Evolutionary conservation across 164 flowering plant genomes (phyloP).

Genomic region (Stephania yunnanensis): DNA sequence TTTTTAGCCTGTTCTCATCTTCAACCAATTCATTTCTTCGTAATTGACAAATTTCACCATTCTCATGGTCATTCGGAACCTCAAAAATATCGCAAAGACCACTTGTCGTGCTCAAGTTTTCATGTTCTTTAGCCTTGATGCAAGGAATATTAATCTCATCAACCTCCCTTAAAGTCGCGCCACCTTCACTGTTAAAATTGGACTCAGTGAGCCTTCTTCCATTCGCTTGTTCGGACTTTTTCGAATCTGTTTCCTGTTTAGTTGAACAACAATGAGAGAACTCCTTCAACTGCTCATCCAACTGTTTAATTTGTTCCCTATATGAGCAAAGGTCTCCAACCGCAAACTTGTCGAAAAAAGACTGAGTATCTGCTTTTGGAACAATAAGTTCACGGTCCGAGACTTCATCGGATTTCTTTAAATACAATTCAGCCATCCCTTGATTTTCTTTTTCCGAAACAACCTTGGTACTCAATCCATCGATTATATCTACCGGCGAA

Average conservation of each 20-base stretch:
- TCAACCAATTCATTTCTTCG: constrained; percentile 18
- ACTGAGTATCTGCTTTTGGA: constrained; percentile 17
- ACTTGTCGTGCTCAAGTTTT: constrained; percentile 12
- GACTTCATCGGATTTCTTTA: constrained; percentile 19
- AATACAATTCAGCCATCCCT: constrained; percentile 10
- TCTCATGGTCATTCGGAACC: constrained; percentile 41
- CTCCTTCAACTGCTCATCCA: constrained; percentile 48
- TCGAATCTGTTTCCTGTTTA: too few species aligned
- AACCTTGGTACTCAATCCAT: constrained; percentile 14
- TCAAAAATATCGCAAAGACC: constrained; percentile 62
- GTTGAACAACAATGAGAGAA: constrained; percentile 23
- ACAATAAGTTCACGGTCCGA: constrained; percentile 14
- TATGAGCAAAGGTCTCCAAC: constrained; percentile 28
- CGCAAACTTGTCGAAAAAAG: constrained; percentile 16
- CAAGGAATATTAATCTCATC: background rate
- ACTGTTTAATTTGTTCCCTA: constrained; percentile 51
- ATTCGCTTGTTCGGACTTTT: background rate
- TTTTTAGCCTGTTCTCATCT: constrained; percentile 25
- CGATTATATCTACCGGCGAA: constrained; percentile 25
- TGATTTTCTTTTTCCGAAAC: constrained; percentile 18
- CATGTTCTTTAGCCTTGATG: constrained; percentile 15
- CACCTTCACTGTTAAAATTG: constrained; percentile 10
- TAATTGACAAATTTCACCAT: constrained; percentile 2
- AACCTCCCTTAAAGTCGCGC: background rate
- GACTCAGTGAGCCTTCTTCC: constrained; percentile 1